Evolutionary conservation across 2,329 filamentous ascomycete species (phyloP), one percentile per base, ranked within the genome.

Genomic region (Alternaria dauci): DNA sequence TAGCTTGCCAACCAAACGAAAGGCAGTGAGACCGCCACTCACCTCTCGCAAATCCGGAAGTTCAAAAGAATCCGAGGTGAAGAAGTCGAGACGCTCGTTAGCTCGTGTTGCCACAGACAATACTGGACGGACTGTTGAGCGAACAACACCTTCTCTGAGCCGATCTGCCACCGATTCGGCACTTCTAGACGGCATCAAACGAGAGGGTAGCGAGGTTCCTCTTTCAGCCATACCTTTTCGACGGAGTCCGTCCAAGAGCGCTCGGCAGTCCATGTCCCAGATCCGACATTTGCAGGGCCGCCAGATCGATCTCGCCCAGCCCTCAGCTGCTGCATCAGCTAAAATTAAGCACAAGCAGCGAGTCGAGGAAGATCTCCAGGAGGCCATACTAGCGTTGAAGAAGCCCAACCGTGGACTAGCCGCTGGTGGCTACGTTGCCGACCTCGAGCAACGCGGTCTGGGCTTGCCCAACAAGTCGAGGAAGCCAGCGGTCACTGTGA

Each of bases 321-420:
- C 85, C 63, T 82, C 82, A 28, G 83, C 81, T 36, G 76, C 83
- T 30, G 83, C 84, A 2, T 86, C 88, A 57, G 75, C 80, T 1
- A 91, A 87, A 76, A 83, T 86, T 32, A 87, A 82, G 69, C 91
- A 87, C 75, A 89, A 90, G 72, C 89, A 88, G 3, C 79, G 86
- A 23, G 84, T 92, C 2, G 88, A 92, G 48, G 87, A 88, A 28
- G 89, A 93, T 71, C 78, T 94, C 34, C 87, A 88, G 66, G 87
- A 92, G 59, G 92, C 92, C 8, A 94, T 95, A 51, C 86, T 86
- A 6, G 86, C 88, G 9, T 76, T 94, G 42, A 89, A 91, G 74
- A 92, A 89, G 76, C 92, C 92, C 1, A 93, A 94, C 70, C 86
- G 92, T 46, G 85, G 87, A 23, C 82, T 91, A 41, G 90, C 89